phyloP scores from a whole-genome alignment of 257 asterid genomes.

The Ehretia macrophylla region DNA sequence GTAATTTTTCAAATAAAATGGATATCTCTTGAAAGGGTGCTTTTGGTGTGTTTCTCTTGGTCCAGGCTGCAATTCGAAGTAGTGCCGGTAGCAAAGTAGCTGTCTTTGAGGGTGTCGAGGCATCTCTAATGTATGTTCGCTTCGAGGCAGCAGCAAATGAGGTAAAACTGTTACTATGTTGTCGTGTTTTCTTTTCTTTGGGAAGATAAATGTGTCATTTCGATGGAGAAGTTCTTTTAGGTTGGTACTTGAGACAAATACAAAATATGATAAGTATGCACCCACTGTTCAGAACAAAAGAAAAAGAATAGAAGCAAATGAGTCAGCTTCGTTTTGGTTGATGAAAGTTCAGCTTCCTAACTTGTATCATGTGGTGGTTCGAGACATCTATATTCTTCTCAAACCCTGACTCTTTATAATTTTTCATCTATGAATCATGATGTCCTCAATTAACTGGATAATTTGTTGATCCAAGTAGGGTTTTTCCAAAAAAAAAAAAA shows the following conservation, averaged over 20 bases:
- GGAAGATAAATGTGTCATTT: constrained; percentile 12
- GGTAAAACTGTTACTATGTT: constrained; percentile 36
- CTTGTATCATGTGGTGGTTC: constrained; percentile 66
- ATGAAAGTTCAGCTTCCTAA: constrained; percentile 98
- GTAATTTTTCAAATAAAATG: constrained; percentile 13
- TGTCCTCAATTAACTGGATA: constrained; percentile 27
- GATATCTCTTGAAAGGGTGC: constrained; percentile 1
- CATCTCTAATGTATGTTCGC: constrained; percentile 87
- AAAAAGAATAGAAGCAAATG: too few species aligned
- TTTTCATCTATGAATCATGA: constrained; percentile 10
- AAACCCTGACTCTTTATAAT: constrained; percentile 15
- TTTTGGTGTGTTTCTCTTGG: constrained; percentile 29
- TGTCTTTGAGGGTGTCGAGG: constrained; percentile 90
- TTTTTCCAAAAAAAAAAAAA: too few species aligned
- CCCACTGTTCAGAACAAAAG: too few species aligned
- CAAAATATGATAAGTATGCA: too few species aligned
- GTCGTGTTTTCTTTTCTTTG: constrained; percentile 16
- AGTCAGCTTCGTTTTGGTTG: too few species aligned
- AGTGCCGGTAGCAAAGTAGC: constrained; percentile 67
- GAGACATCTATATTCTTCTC: constrained; percentile 82
- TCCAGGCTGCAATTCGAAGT: constrained; percentile 76
- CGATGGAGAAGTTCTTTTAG: constrained; percentile 3
- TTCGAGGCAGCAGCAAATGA: constrained; percentile 98
- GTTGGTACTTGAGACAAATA: constrained; percentile 3
- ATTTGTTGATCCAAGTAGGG: constrained; percentile 59